phyloP scores from a whole-genome alignment of 108 stramenopile species.

The Skeletonema grethae region DNA sequence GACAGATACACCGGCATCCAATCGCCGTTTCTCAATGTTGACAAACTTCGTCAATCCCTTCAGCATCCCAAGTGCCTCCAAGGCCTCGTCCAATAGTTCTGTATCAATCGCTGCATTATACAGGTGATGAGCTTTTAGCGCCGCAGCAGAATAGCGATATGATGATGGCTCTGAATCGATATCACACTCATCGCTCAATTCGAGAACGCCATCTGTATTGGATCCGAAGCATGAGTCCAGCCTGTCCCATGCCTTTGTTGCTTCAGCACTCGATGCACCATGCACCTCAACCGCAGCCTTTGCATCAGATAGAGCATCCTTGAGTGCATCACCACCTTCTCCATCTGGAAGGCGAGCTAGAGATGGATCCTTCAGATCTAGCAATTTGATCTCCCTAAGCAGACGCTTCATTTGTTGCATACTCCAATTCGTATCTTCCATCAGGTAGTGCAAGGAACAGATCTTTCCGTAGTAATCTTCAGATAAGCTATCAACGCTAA shows the following conservation, averaged over 20 bases:
- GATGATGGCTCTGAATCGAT: not conserved
- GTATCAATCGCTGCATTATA: not conserved
- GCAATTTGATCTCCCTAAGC: not conserved
- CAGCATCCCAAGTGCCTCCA: not conserved
- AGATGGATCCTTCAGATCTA: conserved; percentile 1
- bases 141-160: not conserved
- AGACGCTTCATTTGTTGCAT: conserved; percentile 4
- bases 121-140: not conserved
- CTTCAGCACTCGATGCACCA: not conserved
- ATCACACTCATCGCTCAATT: not conserved
- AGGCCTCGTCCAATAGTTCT: not conserved
- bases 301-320: not conserved
- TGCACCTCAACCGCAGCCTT: not conserved
- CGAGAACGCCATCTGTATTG: not conserved
- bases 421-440: conserved; percentile 3
- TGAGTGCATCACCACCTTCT: not conserved
- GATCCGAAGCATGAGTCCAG: not conserved
- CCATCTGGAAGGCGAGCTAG: not conserved
- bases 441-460: not conserved
- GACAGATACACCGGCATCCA: not conserved
- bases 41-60: conserved; percentile 1
- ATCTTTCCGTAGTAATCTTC: not conserved
- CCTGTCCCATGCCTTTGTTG: not conserved
- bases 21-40: not conserved
- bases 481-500: not conserved